A percentile compares a stretch with the other conserved stretches of the same genome.
Conservation (phyloP, 2,329 filamentous ascomycete genomes). For the Penicillium digitatum region DNA sequence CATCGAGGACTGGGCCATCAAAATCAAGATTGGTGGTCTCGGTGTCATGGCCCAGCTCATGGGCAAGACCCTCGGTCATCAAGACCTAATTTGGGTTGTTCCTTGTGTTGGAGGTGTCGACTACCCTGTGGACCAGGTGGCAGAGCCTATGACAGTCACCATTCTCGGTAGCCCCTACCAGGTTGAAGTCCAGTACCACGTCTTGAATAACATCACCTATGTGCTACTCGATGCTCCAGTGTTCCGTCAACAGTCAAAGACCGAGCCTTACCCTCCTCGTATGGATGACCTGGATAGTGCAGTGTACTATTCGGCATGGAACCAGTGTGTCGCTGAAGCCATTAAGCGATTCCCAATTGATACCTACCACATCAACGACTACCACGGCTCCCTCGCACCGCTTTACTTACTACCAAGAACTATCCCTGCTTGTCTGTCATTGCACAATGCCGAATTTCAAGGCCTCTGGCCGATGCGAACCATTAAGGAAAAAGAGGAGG, state of each 20-base stretch:
- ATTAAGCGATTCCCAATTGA: slow-evolving; percentile 61
- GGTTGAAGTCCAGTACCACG: slow-evolving; percentile 62
- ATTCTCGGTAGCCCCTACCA: slow-evolving; percentile 59
- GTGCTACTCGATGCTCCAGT: slow-evolving; percentile 64
- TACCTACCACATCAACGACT: slow-evolving; percentile 64
- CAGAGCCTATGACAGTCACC: slow-evolving; percentile 59
- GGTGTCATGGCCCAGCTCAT: slow-evolving; percentile 69
- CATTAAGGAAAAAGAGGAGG: slow-evolving; percentile 57
- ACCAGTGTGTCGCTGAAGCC: slow-evolving; percentile 63
- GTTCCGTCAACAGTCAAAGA: slow-evolving; percentile 61
- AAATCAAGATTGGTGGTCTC: slow-evolving; percentile 67
- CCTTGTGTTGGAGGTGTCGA: slow-evolving; percentile 62
- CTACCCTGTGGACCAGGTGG: slow-evolving; percentile 57
- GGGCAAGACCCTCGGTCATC: slow-evolving; percentile 62
- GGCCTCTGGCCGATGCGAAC: slow-evolving; percentile 65
- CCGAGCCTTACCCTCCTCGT: slow-evolving; percentile 62
- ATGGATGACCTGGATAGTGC: slow-evolving; percentile 68
- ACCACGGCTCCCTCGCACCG: slow-evolving; percentile 61
- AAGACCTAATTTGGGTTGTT: slow-evolving; percentile 62
- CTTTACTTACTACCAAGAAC: slow-evolving; percentile 61
- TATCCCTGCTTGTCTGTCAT: slow-evolving; percentile 59
- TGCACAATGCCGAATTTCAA: slow-evolving; percentile 69
- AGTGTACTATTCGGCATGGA: slow-evolving; percentile 67
- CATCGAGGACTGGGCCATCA: slow-evolving; percentile 66
- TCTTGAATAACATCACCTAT: slow-evolving; percentile 63